Conservation (phyloP, 2,329 filamentous ascomycete genomes). For the Trichoderma guizhouense region DNA sequence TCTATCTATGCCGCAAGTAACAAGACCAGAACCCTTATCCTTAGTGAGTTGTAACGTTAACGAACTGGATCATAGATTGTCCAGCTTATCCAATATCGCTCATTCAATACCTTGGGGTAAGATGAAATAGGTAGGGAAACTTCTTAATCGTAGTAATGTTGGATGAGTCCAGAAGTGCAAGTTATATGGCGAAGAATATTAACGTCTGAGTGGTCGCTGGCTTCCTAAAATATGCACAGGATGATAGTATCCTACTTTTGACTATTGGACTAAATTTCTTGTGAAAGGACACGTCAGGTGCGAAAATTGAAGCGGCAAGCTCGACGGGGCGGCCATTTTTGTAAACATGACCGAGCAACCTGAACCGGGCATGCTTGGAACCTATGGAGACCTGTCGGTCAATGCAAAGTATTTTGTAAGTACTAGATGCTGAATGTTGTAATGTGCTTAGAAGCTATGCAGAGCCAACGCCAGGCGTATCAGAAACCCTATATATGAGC, state of each 20-base stretch:
- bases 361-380: neutral
- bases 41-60: too few species aligned
- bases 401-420: too few species aligned
- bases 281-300: too few species aligned
- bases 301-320: neutral
- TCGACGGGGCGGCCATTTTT: neutral
- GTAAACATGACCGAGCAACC: neutral
- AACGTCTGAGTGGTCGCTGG: too few species aligned
- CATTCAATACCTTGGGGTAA: neutral
- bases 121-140: neutral
- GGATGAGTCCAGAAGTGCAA: neutral
- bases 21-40: neutral
- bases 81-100: neutral
- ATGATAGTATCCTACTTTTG: too few species aligned
- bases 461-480: neutral
- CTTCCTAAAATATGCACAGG: too few species aligned
- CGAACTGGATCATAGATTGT: neutral
- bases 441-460: too few species aligned
- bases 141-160: neutral
- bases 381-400: neutral
- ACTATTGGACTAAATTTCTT: too few species aligned
- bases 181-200: too few species aligned
- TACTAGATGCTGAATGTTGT: too few species aligned
- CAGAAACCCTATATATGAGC: neutral
- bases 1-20: neutral